Evolutionary conservation across 1,139 yeast genomes (phyloP).

Genomic region (Meyerozyma carpophila): DNA sequence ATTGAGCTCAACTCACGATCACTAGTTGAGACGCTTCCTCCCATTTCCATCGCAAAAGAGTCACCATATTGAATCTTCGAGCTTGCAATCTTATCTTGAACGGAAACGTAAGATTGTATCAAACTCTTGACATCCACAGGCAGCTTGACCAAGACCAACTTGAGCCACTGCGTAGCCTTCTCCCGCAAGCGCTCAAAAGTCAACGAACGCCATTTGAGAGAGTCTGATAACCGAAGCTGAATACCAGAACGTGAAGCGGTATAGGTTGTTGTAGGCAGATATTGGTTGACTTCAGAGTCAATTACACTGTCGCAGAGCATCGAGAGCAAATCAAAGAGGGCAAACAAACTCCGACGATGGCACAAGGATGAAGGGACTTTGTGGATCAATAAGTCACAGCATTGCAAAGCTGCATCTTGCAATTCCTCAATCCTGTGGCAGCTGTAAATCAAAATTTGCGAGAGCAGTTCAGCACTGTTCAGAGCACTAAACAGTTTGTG

Average conservation of each 20-base stretch:
- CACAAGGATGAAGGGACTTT: constrained; percentile 80
- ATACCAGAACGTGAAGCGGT: constrained; percentile 53
- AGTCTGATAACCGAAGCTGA: constrained; percentile 66
- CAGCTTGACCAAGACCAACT: constrained; percentile 47
- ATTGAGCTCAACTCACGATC: constrained; percentile 52
- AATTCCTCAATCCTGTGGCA: constrained; percentile 74
- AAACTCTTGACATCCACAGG: constrained; percentile 73
- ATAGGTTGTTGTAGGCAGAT: constrained; percentile 74
- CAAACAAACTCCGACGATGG: constrained; percentile 65
- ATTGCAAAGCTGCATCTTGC: constrained; percentile 76
- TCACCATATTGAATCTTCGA: constrained; percentile 65
- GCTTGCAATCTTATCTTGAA: constrained; percentile 27
- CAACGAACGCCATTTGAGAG: constrained; percentile 67
- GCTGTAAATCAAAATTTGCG: constrained; percentile 60
- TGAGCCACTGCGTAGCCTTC: constrained; percentile 65
- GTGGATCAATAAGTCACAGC: constrained; percentile 65
- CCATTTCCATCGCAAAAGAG: constrained; percentile 86
- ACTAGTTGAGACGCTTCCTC: constrained; percentile 60
- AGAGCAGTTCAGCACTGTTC: constrained; percentile 65
- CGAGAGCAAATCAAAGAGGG: constrained; percentile 75
- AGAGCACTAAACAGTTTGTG: constrained; percentile 50
- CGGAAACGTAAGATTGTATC: constrained; percentile 69
- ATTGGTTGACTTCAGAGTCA: constrained; percentile 84
- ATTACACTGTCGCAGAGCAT: constrained; percentile 73
- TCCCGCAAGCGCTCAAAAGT: constrained; percentile 59